These are phyloP conservation scores for Boletus rufocinnamomeus DNA, from an alignment of 768 basidiomycete species.

Conservation along the genomic window DNA sequence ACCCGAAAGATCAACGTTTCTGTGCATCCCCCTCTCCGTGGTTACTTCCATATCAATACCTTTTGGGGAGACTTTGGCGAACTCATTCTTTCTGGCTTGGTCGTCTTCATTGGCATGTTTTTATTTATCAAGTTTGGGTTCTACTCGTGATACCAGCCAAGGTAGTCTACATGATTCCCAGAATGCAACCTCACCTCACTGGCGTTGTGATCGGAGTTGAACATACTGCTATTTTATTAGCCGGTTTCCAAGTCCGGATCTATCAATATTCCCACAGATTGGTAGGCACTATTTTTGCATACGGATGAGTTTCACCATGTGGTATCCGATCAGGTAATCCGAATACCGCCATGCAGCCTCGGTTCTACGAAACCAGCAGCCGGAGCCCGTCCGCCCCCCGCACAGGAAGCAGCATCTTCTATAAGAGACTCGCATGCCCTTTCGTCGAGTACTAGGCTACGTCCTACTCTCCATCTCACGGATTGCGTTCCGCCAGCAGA, in stretches of 20 bases:
- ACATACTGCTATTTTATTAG: no score
- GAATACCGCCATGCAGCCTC: background rate
- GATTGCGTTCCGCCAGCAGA: background rate
- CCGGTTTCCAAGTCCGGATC: no score
- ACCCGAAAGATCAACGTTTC: constrained; percentile 54
- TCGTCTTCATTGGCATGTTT: constrained; percentile 35
- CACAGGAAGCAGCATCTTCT: background rate
- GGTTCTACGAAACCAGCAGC: no score
- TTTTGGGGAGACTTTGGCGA: constrained; percentile 62
- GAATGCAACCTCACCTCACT: background rate
- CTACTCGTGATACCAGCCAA: constrained; percentile 24
- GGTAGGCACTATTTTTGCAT: no score
- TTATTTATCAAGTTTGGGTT: constrained; percentile 31
- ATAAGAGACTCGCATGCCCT: background rate
- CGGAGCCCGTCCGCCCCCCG: background rate
- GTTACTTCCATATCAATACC: constrained; percentile 58
- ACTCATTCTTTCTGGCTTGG: constrained; percentile 32
- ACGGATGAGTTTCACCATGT: no score
- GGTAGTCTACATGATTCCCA: background rate
- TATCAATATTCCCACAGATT: no score
- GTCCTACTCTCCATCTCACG: background rate
- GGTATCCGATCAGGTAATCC: no score
- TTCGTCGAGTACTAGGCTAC: background rate
- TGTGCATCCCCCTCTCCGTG: constrained; percentile 53
- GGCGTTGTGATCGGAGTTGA: no score